Percentiles rank a stretch among this genome's conserved stretches.
phyloP scores from a whole-genome alignment of 495 filamentous ascomycete genomes.

The Tetracladium setigerum region DNA sequence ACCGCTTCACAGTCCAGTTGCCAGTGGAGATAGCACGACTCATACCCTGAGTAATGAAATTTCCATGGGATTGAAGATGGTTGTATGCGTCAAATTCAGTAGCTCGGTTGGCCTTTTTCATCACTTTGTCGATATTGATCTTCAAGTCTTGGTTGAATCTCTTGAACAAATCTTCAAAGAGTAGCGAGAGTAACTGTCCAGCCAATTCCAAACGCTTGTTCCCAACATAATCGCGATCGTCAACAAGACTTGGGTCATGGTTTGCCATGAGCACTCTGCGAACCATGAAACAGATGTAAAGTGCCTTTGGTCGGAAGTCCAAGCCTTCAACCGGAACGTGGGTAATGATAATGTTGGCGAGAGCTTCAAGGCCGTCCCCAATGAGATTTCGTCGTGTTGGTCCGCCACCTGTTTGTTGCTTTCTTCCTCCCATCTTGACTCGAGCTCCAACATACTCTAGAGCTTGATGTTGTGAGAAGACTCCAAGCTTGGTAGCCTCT shows the following conservation, averaged over 20 bases:
- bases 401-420: slow-evolving; percentile 33
- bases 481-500: slow-evolving; percentile 68
- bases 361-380: slow-evolving; percentile 84
- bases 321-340: slow-evolving; percentile 85
- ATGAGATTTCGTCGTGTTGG: slow-evolving; percentile 57
- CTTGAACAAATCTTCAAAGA: slow-evolving; percentile 98
- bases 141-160: slow-evolving; percentile 83
- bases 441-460: slow-evolving; percentile 81
- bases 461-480: slow-evolving; percentile 90
- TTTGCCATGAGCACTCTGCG: slow-evolving; percentile 89
- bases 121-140: slow-evolving; percentile 82
- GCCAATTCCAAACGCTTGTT: slow-evolving; percentile 95
- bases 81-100: slow-evolving; percentile 77
- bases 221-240: slow-evolving; percentile 95
- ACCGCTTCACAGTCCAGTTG: slow-evolving; percentile 95
- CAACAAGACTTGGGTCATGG: slow-evolving; percentile 78
- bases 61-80: slow-evolving; percentile 67
- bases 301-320: slow-evolving; percentile 89
- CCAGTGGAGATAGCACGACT: slow-evolving; percentile 91
- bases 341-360: slow-evolving; percentile 84
- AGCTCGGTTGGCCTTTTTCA: slow-evolving; percentile 82
- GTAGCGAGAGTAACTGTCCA: slow-evolving; percentile 85
- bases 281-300: slow-evolving; percentile 95
- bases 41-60: slow-evolving; percentile 81
- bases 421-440: slow-evolving; percentile 74